phyloP scores from a whole-genome alignment of 306 rosid species.

The Vigna trinervia region DNA sequence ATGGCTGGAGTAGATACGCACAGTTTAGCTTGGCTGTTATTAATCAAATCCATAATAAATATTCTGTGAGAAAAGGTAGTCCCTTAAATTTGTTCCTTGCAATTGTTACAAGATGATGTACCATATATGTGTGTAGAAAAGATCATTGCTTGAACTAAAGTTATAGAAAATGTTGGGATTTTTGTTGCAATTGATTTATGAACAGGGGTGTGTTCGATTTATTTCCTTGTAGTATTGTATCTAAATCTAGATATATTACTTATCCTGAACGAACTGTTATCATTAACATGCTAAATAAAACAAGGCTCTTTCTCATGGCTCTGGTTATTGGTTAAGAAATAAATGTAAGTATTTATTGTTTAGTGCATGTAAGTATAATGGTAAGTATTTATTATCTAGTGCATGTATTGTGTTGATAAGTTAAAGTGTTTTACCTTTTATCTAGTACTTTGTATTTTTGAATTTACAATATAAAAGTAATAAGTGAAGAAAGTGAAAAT shows the following conservation, averaged over 20 bases:
- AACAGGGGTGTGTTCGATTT: background rate
- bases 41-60: conserved; percentile 72
- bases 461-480: conserved; percentile 3
- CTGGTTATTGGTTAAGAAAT: conserved; percentile 19
- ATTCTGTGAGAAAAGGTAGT: conserved; percentile 81
- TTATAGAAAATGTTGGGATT: conserved; percentile 23
- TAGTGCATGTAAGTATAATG: background rate
- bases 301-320: background rate
- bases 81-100: conserved; percentile 36
- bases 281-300: conserved; percentile 9
- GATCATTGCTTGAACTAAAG: conserved; percentile 25
- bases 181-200: conserved; percentile 34
- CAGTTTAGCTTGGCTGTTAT: conserved; percentile 83
- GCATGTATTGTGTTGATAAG: conserved; percentile 22
- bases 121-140: conserved; percentile 34
- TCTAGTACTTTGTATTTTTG: background rate
- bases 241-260: conserved; percentile 17
- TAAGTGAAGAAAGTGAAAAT: conserved; percentile 11
- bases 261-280: conserved; percentile 34
- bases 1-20: conserved; percentile 93
- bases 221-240: conserved; percentile 9
- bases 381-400: background rate
- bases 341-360: background rate
- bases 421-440: background rate
- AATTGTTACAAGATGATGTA: conserved; percentile 22